phyloP scores from a whole-genome alignment of 2,329 filamentous ascomycete species.

The Pseudogymnoascus pannorum region DNA sequence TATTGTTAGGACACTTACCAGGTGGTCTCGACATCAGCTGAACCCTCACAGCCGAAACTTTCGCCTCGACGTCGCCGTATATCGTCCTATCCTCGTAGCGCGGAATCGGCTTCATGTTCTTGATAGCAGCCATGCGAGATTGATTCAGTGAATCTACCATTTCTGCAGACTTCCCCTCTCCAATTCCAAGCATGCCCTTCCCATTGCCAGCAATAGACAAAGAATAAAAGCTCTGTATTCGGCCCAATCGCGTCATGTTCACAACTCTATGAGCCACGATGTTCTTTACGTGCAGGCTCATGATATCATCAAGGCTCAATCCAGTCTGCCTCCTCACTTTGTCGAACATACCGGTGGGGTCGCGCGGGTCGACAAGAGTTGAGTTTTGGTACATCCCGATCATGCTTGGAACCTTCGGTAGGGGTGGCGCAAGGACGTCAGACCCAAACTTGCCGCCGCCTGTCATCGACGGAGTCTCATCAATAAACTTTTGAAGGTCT shows the following conservation, averaged over 20 bases:
- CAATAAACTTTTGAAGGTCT: conserved; percentile 10
- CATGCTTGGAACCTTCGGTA: conserved; percentile 14
- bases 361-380: conserved; percentile 22
- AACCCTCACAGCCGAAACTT: conserved; percentile 82
- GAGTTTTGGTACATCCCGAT: conserved; percentile 11
- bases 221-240: conserved; percentile 70
- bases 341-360: conserved; percentile 29
- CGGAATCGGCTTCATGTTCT: conserved; percentile 87
- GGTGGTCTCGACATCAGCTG: conserved; percentile 76
- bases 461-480: conserved; percentile 9
- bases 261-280: conserved; percentile 68
- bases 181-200: conserved; percentile 78
- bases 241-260: conserved; percentile 95
- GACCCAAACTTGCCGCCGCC: conserved; percentile 1
- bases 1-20: conserved; percentile 50
- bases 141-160: conserved; percentile 58
- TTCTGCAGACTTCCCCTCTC: conserved; percentile 83
- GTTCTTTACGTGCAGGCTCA: conserved; percentile 57
- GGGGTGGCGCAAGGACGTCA: conserved; percentile 2
- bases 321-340: conserved; percentile 43
- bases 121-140: conserved; percentile 72
- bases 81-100: conserved; percentile 91
- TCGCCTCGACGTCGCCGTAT: conserved; percentile 73
- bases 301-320: conserved; percentile 44
- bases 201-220: conserved; percentile 81